Evolutionary conservation across 805 yeast species (phyloP).

Genomic region (Sugiyamaella lignohabitans): DNA sequence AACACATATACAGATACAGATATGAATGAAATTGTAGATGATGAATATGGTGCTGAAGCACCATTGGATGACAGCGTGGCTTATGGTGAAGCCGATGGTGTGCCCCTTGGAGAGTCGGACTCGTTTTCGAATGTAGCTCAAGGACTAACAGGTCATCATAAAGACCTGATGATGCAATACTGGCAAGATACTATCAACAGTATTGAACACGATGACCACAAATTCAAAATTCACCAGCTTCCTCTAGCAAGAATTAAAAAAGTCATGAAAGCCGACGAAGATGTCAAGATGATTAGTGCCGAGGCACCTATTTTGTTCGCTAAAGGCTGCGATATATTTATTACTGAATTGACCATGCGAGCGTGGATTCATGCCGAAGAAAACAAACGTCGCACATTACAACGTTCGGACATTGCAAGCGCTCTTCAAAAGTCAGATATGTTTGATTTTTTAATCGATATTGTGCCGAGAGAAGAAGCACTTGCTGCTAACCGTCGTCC

Average conservation of each 20-base stretch:
- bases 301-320: slow-evolving; percentile 98
- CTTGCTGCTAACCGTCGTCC: not conserved
- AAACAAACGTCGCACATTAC: slow-evolving; percentile 88
- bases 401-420: slow-evolving; percentile 89
- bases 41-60: not conserved
- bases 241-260: slow-evolving; percentile 95
- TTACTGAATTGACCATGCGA: slow-evolving; percentile 94
- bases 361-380: slow-evolving; percentile 99
- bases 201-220: slow-evolving; percentile 65
- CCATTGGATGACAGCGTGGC: not conserved
- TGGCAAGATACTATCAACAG: slow-evolving; percentile 95
- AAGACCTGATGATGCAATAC: slow-evolving; percentile 87
- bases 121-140: slow-evolving; percentile 89
- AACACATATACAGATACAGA: too few relatives aligned
- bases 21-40: slow-evolving; percentile 1
- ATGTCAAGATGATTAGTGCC: slow-evolving; percentile 94
- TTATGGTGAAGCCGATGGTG: not conserved
- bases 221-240: slow-evolving; percentile 85
- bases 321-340: slow-evolving; percentile 95
- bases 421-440: slow-evolving; percentile 92
- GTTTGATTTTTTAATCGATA: slow-evolving; percentile 95
- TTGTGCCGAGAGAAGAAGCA: slow-evolving; percentile 86
- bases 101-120: slow-evolving; percentile 7
- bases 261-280: slow-evolving; percentile 97
- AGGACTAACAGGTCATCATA: slow-evolving; percentile 74